Conservation (phyloP, 2,329 filamentous ascomycete genomes). For the Xenoacremonium recifei region DNA sequence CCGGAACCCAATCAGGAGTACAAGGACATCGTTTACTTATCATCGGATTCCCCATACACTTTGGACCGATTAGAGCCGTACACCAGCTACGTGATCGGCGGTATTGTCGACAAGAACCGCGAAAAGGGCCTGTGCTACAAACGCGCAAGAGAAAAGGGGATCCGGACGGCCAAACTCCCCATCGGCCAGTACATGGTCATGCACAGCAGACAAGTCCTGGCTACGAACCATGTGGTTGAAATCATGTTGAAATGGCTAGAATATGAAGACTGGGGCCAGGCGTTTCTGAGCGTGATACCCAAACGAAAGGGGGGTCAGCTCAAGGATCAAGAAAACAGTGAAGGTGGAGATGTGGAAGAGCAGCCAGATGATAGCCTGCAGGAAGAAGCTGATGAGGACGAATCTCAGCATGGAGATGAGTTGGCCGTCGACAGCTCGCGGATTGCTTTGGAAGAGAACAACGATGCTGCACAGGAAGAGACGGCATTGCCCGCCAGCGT, state of each 20-base stretch:
- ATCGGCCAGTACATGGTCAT: conserved; percentile 96
- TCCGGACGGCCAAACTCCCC: conserved; percentile 86
- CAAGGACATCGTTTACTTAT: conserved; percentile 74
- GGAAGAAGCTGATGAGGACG: conserved; percentile 19
- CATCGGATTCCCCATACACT: conserved; percentile 85
- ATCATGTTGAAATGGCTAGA: conserved; percentile 96
- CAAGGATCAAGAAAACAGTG: conserved; percentile 38
- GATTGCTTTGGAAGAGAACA: conserved; percentile 6
- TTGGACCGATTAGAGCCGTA: conserved; percentile 81
- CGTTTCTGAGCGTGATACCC: conserved; percentile 85
- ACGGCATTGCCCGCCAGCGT: too few relatives aligned
- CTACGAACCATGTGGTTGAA: conserved; percentile 94
- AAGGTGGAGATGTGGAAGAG: conserved; percentile 22
- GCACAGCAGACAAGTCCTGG: conserved; percentile 79
- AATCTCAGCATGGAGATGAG: background rate
- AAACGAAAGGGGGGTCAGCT: conserved; percentile 81
- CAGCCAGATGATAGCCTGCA: conserved; percentile 27
- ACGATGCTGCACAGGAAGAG: conserved; percentile 5
- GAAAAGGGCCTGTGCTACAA: conserved; percentile 94
- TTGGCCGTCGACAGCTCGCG: conserved; percentile 5
- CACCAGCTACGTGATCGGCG: conserved; percentile 90
- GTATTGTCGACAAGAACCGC: conserved; percentile 92
- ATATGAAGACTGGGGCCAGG: conserved; percentile 84
- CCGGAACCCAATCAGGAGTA: conserved; percentile 31
- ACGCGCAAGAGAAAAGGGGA: conserved; percentile 68